These are phyloP conservation scores for Malus hybrid DNA, from an alignment of 331 rosid genomes.

Conservation along the genomic window DNA sequence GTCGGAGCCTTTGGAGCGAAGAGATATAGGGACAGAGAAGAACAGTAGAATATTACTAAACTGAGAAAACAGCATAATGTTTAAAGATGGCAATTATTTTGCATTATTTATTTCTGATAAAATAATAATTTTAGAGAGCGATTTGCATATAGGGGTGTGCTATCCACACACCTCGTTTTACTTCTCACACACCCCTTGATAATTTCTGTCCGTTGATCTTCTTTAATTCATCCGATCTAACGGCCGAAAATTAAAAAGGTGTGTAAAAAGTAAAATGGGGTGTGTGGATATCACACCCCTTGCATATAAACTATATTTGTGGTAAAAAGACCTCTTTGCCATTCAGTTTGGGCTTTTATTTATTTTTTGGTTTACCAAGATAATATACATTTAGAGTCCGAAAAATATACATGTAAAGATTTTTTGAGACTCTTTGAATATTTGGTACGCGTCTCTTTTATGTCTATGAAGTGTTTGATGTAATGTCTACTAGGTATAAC, in stretches of 20 bases:
- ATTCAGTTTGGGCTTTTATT: not conserved
- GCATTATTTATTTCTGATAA: not conserved
- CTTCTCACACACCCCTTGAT: too few relatives aligned
- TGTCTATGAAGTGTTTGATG: too few relatives aligned
- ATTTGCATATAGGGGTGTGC: not conserved
- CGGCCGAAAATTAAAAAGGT: too few relatives aligned
- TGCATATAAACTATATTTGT: not conserved
- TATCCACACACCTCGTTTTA: too few relatives aligned
- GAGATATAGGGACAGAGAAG: conserved; percentile 8
- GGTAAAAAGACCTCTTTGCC: conserved; percentile 14
- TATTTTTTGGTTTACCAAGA: not conserved
- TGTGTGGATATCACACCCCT: not conserved
- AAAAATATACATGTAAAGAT: too few relatives aligned
- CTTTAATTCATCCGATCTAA: too few relatives aligned
- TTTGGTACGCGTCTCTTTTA: too few relatives aligned
- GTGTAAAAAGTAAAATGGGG: too few relatives aligned
- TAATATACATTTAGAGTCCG: fast-evolving
- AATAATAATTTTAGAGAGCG: not conserved
- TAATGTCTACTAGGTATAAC: too few relatives aligned
- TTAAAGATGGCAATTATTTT: not conserved
- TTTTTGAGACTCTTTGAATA: too few relatives aligned
- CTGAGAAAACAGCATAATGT: conserved; percentile 3
- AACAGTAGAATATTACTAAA: not conserved
- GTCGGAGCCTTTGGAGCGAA: conserved; percentile 29
- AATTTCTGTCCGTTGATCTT: too few relatives aligned